These are phyloP conservation scores for Priceomyces fermenticarens DNA, from an alignment of 805 yeast species.

Conservation along the genomic window DNA sequence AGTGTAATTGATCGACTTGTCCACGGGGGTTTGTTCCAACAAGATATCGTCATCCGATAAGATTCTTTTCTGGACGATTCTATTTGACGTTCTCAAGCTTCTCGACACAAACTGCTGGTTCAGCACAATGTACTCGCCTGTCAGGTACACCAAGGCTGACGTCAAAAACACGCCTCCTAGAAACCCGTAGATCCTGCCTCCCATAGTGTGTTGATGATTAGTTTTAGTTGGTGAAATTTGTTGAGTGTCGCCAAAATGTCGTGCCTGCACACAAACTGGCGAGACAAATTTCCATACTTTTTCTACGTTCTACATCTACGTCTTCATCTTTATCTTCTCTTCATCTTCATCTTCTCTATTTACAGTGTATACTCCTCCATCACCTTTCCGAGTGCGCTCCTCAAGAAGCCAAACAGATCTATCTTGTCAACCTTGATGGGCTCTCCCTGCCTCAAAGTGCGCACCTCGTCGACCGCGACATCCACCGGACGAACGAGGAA, in stretches of 20 bases:
- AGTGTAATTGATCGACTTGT: conserved; percentile 19
- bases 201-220: no score
- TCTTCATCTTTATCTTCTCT: no score
- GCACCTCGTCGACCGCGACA: conserved; percentile 46
- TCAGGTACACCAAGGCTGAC: conserved; percentile 59
- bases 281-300: no score
- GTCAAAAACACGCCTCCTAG: conserved; percentile 57
- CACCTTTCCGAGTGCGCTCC: conserved; percentile 23
- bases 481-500: conserved; percentile 31
- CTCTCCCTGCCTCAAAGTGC: conserved; percentile 47
- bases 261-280: no score
- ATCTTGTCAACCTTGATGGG: conserved; percentile 30
- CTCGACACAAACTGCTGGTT: conserved; percentile 46
- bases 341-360: no score
- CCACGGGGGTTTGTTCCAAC: conserved; percentile 47
- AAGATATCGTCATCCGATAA: conserved; percentile 46
- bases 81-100: conserved; percentile 47
- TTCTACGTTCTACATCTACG: no score
- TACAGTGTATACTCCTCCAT: conserved; percentile 8
- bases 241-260: no score
- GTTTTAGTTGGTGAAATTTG: no score
- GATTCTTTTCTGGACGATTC: conserved; percentile 52
- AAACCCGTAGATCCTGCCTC: conserved; percentile 44
- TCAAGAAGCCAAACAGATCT: conserved; percentile 38
- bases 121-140: conserved; percentile 52